Percentiles rank a stretch among this genome's conserved stretches.
phyloP scores from a whole-genome alignment of 2,329 filamentous ascomycete genomes.

The Claviceps capensis region DNA sequence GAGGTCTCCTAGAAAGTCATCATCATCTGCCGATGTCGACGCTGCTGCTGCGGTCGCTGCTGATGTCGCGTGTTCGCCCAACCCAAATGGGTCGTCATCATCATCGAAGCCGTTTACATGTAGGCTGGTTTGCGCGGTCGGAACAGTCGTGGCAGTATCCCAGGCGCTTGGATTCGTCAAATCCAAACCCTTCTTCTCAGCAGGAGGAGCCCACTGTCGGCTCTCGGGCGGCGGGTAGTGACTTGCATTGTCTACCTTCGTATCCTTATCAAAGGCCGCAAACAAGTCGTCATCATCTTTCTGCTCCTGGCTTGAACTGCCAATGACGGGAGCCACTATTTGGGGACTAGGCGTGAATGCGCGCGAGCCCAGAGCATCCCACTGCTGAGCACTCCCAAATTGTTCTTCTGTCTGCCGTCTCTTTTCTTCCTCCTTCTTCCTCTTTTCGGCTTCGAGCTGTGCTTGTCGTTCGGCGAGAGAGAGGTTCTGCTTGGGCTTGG shows the following conservation, averaged over 20 bases:
- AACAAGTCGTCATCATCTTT: conserved; percentile 47
- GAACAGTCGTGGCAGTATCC: conserved; percentile 18
- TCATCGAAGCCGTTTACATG: conserved; percentile 36
- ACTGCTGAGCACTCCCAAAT: conserved; percentile 65
- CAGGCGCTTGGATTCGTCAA: conserved; percentile 42
- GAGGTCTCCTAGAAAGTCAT: conserved; percentile 53
- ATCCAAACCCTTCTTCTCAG: conserved; percentile 28
- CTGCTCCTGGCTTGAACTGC: conserved; percentile 6
- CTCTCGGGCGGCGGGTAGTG: conserved; percentile 43
- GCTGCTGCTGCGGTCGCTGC: conserved; percentile 13
- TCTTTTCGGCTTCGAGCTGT: conserved; percentile 49
- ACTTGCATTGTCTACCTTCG: conserved; percentile 53
- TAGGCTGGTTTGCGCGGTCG: background rate
- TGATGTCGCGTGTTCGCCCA: conserved; percentile 41
- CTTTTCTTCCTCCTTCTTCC: conserved; percentile 60
- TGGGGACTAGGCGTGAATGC: conserved; percentile 26
- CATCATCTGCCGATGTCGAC: conserved; percentile 33
- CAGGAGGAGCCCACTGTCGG: conserved; percentile 32
- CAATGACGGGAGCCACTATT: conserved; percentile 11
- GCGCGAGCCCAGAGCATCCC: conserved; percentile 55
- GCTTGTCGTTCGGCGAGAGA: conserved; percentile 67
- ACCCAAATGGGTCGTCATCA: conserved; percentile 81
- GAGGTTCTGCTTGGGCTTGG: conserved; percentile 54
- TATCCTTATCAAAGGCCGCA: conserved; percentile 52
- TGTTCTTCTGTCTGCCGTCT: conserved; percentile 59